phyloP scores from a whole-genome alignment of 2,329 filamentous ascomycete species.

The Fusarium bulbicola region DNA sequence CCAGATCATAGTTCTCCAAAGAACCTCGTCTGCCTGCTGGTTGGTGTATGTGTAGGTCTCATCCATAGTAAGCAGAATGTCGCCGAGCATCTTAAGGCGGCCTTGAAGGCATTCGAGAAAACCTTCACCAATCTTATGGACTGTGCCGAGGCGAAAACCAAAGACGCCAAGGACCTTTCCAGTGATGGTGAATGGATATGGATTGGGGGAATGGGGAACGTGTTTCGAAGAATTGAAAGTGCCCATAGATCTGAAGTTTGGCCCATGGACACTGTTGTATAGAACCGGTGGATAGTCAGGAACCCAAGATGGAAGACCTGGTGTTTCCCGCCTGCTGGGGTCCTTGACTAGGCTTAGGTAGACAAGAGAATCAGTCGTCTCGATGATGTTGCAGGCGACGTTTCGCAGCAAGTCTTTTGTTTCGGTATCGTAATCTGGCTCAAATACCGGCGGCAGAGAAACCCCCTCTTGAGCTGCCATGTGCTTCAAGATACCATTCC shows the following conservation, averaged over 20 bases:
- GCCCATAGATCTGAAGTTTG: background rate
- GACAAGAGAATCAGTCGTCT: background rate
- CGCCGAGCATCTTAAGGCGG: rapidly evolving
- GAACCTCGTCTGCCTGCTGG: background rate
- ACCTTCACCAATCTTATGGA: background rate
- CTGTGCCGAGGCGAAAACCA: background rate
- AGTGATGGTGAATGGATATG: background rate
- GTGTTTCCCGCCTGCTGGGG: background rate
- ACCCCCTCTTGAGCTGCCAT: background rate
- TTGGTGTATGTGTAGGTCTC: background rate
- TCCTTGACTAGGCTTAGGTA: background rate
- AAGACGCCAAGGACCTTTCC: rapidly evolving
- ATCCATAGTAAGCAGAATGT: background rate
- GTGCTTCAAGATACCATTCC: background rate
- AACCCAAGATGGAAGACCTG: background rate
- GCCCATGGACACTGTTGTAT: background rate
- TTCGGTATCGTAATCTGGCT: background rate
- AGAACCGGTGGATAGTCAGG: background rate
- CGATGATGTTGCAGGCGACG: background rate
- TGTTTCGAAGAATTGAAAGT: background rate
- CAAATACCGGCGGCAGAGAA: background rate
- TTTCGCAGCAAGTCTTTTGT: background rate
- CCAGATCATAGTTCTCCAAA: background rate
- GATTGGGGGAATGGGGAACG: background rate
- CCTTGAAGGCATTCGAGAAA: background rate